A percentile compares a stretch with the other conserved stretches of the same genome.
Conservation (phyloP, 257 asterid genomes). For the Scutellaria minor region DNA sequence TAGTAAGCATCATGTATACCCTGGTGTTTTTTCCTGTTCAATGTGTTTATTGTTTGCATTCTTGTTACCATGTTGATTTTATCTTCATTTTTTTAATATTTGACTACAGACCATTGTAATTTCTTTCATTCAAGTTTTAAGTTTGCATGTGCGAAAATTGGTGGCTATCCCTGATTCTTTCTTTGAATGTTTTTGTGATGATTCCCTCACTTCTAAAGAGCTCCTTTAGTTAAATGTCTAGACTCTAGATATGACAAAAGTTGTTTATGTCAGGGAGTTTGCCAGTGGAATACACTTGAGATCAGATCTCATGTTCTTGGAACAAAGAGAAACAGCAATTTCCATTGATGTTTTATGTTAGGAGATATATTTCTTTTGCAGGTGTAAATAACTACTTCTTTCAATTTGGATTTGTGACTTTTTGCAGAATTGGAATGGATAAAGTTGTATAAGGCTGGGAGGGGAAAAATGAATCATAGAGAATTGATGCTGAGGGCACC, state of each 20-base stretch:
- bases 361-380: slow-evolving; percentile 1
- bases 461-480: slow-evolving; percentile 22
- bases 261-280: neutral
- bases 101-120: neutral
- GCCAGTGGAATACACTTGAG: neutral
- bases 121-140: neutral
- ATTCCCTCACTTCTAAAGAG: neutral
- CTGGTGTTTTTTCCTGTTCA: neutral
- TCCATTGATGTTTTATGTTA: neutral
- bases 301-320: neutral
- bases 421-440: slow-evolving; percentile 54
- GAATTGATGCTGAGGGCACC: slow-evolving; percentile 69
- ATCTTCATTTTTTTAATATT: neutral
- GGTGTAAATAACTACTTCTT: neutral
- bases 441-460: slow-evolving; percentile 49
- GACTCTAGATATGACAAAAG: slow-evolving; percentile 10
- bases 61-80: neutral
- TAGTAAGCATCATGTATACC: too few relatives aligned
- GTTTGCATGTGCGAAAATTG: neutral
- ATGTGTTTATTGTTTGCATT: neutral
- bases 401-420: slow-evolving; percentile 23
- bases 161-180: neutral
- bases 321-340: slow-evolving; percentile 19
- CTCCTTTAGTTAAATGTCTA: neutral
- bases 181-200: neutral